These are phyloP conservation scores for Fistulifera pelliculosa DNA, from an alignment of 108 stramenopile genomes.

Conservation along the genomic window DNA sequence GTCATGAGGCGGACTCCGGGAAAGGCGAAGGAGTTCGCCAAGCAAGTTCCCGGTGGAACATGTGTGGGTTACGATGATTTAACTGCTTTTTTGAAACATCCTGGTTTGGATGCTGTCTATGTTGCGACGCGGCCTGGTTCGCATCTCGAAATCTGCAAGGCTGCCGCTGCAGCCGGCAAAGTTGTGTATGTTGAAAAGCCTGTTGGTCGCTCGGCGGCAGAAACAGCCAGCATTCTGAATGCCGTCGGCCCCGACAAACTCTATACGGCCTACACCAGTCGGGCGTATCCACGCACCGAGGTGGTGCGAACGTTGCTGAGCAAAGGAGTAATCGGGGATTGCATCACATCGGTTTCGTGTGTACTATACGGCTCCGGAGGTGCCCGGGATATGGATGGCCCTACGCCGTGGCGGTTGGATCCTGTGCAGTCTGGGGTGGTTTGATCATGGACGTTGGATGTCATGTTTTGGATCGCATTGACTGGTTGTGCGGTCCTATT, in stretches of 20 bases:
- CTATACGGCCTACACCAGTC: constrained; percentile 51
- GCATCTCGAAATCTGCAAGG: constrained; percentile 32
- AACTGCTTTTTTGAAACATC: constrained; percentile 30
- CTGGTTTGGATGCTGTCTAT: constrained; percentile 41
- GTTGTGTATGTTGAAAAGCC: constrained; percentile 55
- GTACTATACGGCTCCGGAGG: constrained; percentile 17
- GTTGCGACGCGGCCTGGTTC: constrained; percentile 42
- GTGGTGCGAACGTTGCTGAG: constrained; percentile 15
- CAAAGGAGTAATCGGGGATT: constrained; percentile 28
- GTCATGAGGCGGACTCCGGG: constrained; percentile 57
- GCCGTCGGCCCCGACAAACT: constrained; percentile 6
- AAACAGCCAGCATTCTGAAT: constrained; percentile 22
- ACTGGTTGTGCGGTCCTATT: constrained; percentile 53
- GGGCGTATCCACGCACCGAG: constrained; percentile 47
- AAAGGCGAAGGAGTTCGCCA: constrained; percentile 25
- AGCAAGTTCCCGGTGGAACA: constrained; percentile 5
- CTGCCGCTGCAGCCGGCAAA: constrained; percentile 24
- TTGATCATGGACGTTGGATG: constrained; percentile 63
- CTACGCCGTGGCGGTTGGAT: constrained; percentile 37
- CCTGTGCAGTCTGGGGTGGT: constrained; percentile 44
- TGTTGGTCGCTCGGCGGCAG: constrained; percentile 44
- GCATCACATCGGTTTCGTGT: constrained; percentile 24
- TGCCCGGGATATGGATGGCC: constrained; percentile 21
- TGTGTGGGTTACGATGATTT: constrained; percentile 44
- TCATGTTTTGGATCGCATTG: constrained; percentile 50